Evolutionary conservation across 1,284 basidiomycete species (phyloP).

Genomic region (Vanrija humicola): DNA sequence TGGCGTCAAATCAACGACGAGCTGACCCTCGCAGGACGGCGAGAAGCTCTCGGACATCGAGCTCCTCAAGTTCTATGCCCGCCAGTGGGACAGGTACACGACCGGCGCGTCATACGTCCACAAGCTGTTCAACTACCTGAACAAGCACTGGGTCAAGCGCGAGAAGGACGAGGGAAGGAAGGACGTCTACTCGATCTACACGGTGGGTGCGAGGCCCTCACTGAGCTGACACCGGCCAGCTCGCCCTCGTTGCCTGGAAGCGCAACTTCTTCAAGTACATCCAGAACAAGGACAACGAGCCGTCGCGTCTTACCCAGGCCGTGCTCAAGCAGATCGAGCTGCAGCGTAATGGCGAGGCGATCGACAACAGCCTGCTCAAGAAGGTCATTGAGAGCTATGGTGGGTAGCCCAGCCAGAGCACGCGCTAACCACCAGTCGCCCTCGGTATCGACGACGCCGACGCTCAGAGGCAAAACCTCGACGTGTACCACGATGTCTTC

Average conservation of each 20-base stretch:
- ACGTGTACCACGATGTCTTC: conserved; percentile 90
- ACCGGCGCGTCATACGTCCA: conserved; percentile 95
- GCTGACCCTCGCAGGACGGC: conserved; percentile 57
- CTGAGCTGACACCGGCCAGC: conserved; percentile 52
- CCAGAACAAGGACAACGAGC: conserved; percentile 59
- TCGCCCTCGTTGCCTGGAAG: conserved; percentile 95
- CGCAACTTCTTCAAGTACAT: conserved; percentile 84
- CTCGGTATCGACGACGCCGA: conserved; percentile 90
- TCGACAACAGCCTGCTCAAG: conserved; percentile 91
- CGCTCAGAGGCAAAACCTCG: conserved; percentile 56
- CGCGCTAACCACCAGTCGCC: conserved; percentile 58
- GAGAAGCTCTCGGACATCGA: conserved; percentile 79
- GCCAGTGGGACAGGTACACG: conserved; percentile 94
- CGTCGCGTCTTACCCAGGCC: conserved; percentile 78
- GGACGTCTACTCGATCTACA: conserved; percentile 92
- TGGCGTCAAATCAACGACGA: too few relatives aligned
- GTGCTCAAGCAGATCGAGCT: conserved; percentile 84
- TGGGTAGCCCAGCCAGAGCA: conserved; percentile 22
- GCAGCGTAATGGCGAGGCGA: conserved; percentile 89
- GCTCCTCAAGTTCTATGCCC: conserved; percentile 84
- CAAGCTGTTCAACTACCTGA: conserved; percentile 91
- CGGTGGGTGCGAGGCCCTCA: conserved; percentile 57
- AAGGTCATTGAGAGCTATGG: conserved; percentile 91
- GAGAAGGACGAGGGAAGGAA: conserved; percentile 97
- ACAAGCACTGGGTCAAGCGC: conserved; percentile 98